Evolutionary conservation across 108 stramenopile genomes (phyloP).

Genomic region (Schizochytrium sp.): DNA sequence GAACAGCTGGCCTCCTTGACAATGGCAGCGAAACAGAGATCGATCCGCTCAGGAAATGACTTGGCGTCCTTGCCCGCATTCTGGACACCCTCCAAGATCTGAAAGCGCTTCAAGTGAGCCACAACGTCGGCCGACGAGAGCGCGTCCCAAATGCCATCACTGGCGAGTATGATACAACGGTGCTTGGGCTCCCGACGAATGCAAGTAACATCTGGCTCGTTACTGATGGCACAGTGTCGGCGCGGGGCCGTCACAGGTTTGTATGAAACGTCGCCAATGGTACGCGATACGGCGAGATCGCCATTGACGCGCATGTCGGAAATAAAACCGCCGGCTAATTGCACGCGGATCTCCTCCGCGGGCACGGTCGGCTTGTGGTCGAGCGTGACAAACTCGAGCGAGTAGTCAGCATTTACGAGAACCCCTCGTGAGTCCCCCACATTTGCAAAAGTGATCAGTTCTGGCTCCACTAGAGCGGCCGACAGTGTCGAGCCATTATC

Average conservation of each 20-base stretch:
- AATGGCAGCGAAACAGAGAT: not conserved
- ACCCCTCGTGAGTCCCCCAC: not conserved
- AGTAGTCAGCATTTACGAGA: not conserved
- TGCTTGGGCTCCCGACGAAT: not conserved
- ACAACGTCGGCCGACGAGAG: not conserved
- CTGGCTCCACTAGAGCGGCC: not conserved
- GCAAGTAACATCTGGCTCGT: not conserved
- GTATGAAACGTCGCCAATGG: not conserved
- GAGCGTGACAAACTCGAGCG: not conserved
- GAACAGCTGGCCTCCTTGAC: not conserved
- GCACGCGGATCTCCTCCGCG: not conserved
- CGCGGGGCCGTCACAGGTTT: not conserved
- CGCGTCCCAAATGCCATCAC: conserved; percentile 11
- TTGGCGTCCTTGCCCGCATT: not conserved
- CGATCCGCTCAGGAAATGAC: not conserved
- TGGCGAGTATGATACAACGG: not conserved
- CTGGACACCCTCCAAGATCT: not conserved
- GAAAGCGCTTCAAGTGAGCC: not conserved
- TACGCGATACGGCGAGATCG: conserved; percentile 3
- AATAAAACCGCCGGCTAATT: not conserved
- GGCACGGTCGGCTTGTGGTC: conserved; percentile 16
- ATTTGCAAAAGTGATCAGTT: not conserved
- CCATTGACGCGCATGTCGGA: not conserved
- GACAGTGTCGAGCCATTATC: not conserved
- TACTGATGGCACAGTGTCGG: not conserved